These are phyloP conservation scores for Panaeolus papilionaceus DNA, from an alignment of 768 basidiomycete genomes.

Conservation along the genomic window DNA sequence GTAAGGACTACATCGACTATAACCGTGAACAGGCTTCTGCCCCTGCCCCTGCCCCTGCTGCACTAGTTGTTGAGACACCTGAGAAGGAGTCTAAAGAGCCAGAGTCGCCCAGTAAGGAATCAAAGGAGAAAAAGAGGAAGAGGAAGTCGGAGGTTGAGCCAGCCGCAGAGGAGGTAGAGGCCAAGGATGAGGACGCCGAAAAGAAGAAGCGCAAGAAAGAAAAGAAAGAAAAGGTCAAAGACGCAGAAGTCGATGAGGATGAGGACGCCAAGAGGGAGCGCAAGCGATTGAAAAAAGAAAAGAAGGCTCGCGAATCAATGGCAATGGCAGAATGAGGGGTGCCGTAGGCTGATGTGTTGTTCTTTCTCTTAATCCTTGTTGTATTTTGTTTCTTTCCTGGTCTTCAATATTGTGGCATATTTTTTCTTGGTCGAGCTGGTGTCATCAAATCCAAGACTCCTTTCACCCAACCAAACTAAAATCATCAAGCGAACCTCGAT, in stretches of 20 bases:
- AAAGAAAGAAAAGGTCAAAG: slow-evolving; percentile 44
- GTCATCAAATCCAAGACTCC: neutral
- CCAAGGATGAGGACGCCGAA: slow-evolving; percentile 57
- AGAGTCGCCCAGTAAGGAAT: slow-evolving; percentile 1
- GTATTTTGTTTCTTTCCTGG: slow-evolving; percentile 14
- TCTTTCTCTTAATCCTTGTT: slow-evolving; percentile 4
- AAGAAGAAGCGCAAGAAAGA: slow-evolving; percentile 89
- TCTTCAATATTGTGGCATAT: slow-evolving; percentile 17
- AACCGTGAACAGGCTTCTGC: slow-evolving; percentile 59
- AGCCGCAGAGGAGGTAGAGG: neutral
- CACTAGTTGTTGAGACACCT: slow-evolving; percentile 27
- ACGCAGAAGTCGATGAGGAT: slow-evolving; percentile 46
- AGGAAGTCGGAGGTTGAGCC: slow-evolving; percentile 9
- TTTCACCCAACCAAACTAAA: neutral
- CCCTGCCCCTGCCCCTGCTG: slow-evolving; percentile 36
- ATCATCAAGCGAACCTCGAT: slow-evolving; percentile 18
- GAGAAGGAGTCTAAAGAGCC: slow-evolving; percentile 31
- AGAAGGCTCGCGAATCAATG: slow-evolving; percentile 47
- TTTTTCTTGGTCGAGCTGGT: neutral
- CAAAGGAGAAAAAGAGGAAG: slow-evolving; percentile 13
- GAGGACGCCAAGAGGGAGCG: slow-evolving; percentile 64
- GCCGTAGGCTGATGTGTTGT: neutral
- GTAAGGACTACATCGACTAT: slow-evolving; percentile 93
- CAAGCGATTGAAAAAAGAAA: slow-evolving; percentile 69
- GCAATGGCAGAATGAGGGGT: slow-evolving; percentile 39